phyloP scores from a whole-genome alignment of 768 basidiomycete genomes.

The Russula vinacea region DNA sequence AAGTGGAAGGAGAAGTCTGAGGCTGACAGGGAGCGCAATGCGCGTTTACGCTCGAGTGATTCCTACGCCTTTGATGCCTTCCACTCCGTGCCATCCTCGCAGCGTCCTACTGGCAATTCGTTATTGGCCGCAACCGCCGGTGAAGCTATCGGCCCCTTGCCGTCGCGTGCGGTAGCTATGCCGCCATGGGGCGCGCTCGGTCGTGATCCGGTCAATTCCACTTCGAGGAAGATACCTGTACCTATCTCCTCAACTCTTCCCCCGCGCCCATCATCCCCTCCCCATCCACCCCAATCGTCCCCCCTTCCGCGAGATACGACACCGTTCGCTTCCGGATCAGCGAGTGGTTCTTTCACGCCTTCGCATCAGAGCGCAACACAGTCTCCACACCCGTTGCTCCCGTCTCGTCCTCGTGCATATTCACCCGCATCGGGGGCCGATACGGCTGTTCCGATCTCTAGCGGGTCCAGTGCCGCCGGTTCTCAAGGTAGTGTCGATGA shows the following conservation, averaged over 20 bases:
- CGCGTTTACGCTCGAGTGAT: slow-evolving; percentile 43
- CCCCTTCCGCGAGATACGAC: slow-evolving; percentile 32
- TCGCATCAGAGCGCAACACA: slow-evolving; percentile 33
- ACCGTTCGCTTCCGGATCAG: slow-evolving; percentile 20
- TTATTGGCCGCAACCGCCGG: slow-evolving; percentile 34
- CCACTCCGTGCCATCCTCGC: slow-evolving; percentile 55
- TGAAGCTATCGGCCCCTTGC: slow-evolving; percentile 14
- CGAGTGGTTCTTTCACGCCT: slow-evolving; percentile 35
- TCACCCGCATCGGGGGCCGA: slow-evolving; percentile 31
- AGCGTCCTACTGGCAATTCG: slow-evolving; percentile 36
- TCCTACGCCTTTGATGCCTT: slow-evolving; percentile 72
- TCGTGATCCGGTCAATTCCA: slow-evolving; percentile 14
- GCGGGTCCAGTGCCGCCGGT: slow-evolving; percentile 46
- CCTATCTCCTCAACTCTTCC: slow-evolving; percentile 31
- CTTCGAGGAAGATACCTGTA: slow-evolving; percentile 32
- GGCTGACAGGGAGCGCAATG: slow-evolving; percentile 33
- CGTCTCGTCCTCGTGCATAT: slow-evolving; percentile 34
- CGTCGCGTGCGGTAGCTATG: slow-evolving; percentile 16
- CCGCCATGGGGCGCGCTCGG: slow-evolving; percentile 26
- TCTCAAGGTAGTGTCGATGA: slow-evolving; percentile 38
- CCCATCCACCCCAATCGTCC: slow-evolving; percentile 30
- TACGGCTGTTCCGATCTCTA: slow-evolving; percentile 40
- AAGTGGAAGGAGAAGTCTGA: slow-evolving; percentile 52
- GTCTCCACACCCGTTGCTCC: slow-evolving; percentile 34
- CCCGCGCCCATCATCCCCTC: slow-evolving; percentile 32